phyloP scores from a whole-genome alignment of 2,329 filamentous ascomycete species.

The Thielaviopsis euricoi region DNA sequence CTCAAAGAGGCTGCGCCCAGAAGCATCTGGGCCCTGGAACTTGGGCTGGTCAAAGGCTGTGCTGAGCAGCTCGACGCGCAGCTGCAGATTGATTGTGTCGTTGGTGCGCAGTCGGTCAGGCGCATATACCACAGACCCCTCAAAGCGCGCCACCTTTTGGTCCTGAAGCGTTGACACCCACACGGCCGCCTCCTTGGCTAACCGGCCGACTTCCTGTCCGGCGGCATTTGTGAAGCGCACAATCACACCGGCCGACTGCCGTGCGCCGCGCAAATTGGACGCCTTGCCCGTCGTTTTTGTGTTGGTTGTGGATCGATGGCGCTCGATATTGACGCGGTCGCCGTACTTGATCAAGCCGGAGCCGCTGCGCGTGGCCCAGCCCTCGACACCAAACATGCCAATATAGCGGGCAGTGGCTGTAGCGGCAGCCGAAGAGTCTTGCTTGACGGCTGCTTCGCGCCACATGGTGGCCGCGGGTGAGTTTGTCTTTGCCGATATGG shows the following conservation, averaged over 20 bases:
- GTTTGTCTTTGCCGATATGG: constrained; percentile 1
- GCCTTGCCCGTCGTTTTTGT: constrained; percentile 14
- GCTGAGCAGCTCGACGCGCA: constrained; percentile 59
- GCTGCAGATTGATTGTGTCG: constrained; percentile 84
- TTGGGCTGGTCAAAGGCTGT: constrained; percentile 35
- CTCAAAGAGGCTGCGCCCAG: constrained; percentile 52
- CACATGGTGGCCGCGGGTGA: neutral
- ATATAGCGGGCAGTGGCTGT: constrained; percentile 50
- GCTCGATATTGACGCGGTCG: constrained; percentile 72
- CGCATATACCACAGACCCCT: constrained; percentile 76
- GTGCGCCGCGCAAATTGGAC: constrained; percentile 31
- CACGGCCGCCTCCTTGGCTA: constrained; percentile 71
- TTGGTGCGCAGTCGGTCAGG: constrained; percentile 75
- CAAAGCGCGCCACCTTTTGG: constrained; percentile 73
- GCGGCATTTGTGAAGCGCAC: constrained; percentile 73
- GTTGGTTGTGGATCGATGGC: constrained; percentile 40
- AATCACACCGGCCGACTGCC: constrained; percentile 64
- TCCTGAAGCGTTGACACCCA: constrained; percentile 92
- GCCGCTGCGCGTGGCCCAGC: constrained; percentile 82
- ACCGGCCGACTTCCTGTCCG: constrained; percentile 69
- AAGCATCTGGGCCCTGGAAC: constrained; percentile 2
- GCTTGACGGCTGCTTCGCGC: neutral
- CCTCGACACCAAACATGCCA: constrained; percentile 79
- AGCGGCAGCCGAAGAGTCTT: too few species aligned
- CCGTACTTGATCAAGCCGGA: constrained; percentile 59